These are phyloP conservation scores for Mycogone perniciosa DNA, from an alignment of 2,329 filamentous ascomycete genomes.

Conservation along the genomic window DNA sequence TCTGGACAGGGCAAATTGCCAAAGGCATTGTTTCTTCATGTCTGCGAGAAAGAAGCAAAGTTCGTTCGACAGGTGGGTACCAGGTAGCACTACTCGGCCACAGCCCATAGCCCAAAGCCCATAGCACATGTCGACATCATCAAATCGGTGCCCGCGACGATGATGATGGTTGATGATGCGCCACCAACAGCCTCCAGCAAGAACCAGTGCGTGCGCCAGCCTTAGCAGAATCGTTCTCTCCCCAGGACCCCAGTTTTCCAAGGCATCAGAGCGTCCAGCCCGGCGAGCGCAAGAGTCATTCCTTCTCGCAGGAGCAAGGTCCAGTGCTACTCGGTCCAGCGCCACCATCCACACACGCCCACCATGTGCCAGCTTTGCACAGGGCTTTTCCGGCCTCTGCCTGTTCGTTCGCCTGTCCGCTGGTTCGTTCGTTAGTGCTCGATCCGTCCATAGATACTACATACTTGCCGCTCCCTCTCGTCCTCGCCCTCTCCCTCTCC, in stretches of 20 bases:
- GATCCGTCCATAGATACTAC: not conserved
- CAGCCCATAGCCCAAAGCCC: not conserved
- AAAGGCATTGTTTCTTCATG: too few species aligned
- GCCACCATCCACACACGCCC: not conserved
- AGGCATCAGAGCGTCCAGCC: not conserved
- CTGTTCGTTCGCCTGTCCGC: not conserved
- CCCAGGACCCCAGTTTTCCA: conserved; percentile 3
- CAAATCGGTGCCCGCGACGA: not conserved
- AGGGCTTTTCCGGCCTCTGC: not conserved
- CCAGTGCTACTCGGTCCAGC: not conserved
- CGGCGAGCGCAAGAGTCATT: too few species aligned
- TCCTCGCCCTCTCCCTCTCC: not conserved
- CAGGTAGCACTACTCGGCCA: too few species aligned
- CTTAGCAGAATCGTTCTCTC: not conserved
- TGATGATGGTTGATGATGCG: conserved; percentile 5
- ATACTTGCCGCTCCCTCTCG: not conserved
- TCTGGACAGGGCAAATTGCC: too few species aligned
- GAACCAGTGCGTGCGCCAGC: not conserved
- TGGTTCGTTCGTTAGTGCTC: not conserved
- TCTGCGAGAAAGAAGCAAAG: too few species aligned
- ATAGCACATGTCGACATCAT: not conserved
- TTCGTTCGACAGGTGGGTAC: too few species aligned
- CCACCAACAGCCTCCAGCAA: conserved; percentile 8
- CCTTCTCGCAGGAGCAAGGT: not conserved
- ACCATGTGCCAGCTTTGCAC: not conserved